phyloP scores from a whole-genome alignment of 345 rosid genomes.

The Mallotus nudiflorus region DNA sequence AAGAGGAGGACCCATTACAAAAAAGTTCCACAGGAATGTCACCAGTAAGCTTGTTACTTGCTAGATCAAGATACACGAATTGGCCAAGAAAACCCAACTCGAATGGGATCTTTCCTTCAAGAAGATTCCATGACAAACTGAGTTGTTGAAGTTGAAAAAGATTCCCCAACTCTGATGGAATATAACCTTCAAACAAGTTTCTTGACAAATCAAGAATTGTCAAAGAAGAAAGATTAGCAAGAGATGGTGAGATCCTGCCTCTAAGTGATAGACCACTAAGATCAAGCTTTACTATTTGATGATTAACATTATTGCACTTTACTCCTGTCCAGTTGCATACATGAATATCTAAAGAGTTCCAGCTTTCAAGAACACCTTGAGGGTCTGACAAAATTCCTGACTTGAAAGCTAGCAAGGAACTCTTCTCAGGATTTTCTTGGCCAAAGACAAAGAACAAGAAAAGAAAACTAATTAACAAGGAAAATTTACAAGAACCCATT shows the following conservation, averaged over 20 bases:
- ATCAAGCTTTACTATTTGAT: slow-evolving; percentile 48
- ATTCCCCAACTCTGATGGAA: slow-evolving; percentile 65
- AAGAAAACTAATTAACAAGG: slow-evolving; percentile 28
- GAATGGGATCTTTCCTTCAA: slow-evolving; percentile 61
- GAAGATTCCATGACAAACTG: slow-evolving; percentile 64
- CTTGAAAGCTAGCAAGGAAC: slow-evolving; percentile 60
- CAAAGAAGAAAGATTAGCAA: slow-evolving; percentile 64
- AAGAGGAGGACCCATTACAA: slow-evolving; percentile 48
- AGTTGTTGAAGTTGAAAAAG: slow-evolving; percentile 52
- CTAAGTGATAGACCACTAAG: slow-evolving; percentile 54
- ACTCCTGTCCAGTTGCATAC: slow-evolving; percentile 83
- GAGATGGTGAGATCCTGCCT: slow-evolving; percentile 63
- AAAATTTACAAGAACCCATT: slow-evolving; percentile 47
- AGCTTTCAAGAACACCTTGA: slow-evolving; percentile 40
- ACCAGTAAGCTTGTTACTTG: slow-evolving; percentile 55
- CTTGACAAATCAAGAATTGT: slow-evolving; percentile 67
- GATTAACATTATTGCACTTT: slow-evolving; percentile 51
- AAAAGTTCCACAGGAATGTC: slow-evolving; percentile 57
- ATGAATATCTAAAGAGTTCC: slow-evolving; percentile 48
- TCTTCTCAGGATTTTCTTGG: slow-evolving; percentile 34
- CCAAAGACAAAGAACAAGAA: slow-evolving; percentile 28
- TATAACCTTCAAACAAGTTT: slow-evolving; percentile 61
- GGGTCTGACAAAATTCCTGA: slow-evolving; percentile 55
- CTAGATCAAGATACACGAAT: slow-evolving; percentile 61
- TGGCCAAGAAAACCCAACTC: slow-evolving; percentile 50